phyloP scores from a whole-genome alignment of 441 rosid genomes.

The Syzygium syzygioides region DNA sequence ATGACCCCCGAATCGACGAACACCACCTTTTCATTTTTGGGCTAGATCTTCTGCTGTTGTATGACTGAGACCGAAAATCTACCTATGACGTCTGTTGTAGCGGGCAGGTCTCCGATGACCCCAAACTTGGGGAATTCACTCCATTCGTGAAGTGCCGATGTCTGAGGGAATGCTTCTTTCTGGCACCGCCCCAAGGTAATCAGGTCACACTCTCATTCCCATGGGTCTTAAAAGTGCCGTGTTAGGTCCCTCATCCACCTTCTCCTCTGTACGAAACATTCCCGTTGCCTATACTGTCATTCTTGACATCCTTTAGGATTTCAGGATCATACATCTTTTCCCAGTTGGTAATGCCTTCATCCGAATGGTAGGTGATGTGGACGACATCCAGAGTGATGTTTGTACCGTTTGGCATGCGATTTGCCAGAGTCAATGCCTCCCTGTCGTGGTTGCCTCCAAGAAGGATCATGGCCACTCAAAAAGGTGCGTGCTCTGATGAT shows the following conservation, averaged over 20 bases:
- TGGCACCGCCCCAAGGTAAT: slow-evolving; percentile 26
- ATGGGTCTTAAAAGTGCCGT: slow-evolving; percentile 12
- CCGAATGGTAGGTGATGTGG: background rate
- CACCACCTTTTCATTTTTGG: background rate
- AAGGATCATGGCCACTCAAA: slow-evolving; percentile 17
- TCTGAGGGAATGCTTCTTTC: slow-evolving; percentile 1
- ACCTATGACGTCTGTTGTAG: slow-evolving; percentile 18
- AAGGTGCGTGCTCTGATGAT: background rate
- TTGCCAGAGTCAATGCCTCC: slow-evolving; percentile 33
- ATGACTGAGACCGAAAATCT: slow-evolving; percentile 19
- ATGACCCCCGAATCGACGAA: background rate
- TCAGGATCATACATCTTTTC: slow-evolving; percentile 3
- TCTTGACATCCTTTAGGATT: slow-evolving; percentile 2
- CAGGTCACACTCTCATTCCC: slow-evolving; percentile 11
- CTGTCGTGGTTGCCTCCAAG: slow-evolving; percentile 37
- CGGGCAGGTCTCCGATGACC: slow-evolving; percentile 29
- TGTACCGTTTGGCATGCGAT: slow-evolving; percentile 23
- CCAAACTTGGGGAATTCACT: slow-evolving; percentile 31
- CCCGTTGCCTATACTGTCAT: background rate
- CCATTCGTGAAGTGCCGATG: slow-evolving; percentile 25
- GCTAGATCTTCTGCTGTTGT: slow-evolving; percentile 1
- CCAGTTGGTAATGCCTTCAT: background rate
- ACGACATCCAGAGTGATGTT: slow-evolving; percentile 13
- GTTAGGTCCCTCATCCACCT: slow-evolving; percentile 22
- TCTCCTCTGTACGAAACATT: slow-evolving; percentile 2